Conservation (phyloP, 2,329 filamentous ascomycete genomes). For the Clarireedia homoeocarpa region DNA sequence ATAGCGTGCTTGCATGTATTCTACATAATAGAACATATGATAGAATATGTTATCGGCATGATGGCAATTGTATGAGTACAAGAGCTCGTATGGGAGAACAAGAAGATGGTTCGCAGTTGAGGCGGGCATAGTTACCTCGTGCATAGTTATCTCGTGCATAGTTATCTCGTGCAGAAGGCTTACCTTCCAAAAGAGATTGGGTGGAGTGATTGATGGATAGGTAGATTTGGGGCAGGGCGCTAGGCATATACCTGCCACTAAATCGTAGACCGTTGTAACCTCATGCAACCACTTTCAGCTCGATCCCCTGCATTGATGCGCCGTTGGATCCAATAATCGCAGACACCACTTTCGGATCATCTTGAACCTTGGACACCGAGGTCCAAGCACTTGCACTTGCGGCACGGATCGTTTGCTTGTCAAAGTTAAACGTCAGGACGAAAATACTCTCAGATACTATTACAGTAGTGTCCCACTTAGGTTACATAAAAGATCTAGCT, state of each 20-base stretch:
- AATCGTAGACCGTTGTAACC: neutral
- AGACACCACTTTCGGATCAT: neutral
- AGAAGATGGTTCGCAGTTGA: neutral
- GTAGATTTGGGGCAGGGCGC: constrained; percentile 3
- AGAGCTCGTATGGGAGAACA: neutral
- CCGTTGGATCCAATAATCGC: neutral
- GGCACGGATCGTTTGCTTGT: neutral
- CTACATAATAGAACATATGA: constrained; percentile 1
- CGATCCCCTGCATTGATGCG: neutral
- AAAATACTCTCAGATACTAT: too few relatives aligned
- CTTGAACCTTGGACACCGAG: neutral
- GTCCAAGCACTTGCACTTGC: neutral
- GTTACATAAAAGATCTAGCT: too few relatives aligned
- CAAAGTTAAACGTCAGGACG: neutral
- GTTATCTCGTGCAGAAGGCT: constrained; percentile 1
- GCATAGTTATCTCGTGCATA: neutral
- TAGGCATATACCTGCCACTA: neutral
- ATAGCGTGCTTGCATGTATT: neutral
- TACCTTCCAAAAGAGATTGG: constrained; percentile 4
- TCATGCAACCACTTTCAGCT: neutral
- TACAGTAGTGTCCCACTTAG: too few relatives aligned
- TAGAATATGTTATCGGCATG: neutral
- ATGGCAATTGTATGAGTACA: neutral
- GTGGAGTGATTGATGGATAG: neutral
- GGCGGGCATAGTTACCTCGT: neutral